Base-by-base conservation (phyloP, 495 filamentous ascomycete species). In the Penicillium ochrochloron region DNA sequence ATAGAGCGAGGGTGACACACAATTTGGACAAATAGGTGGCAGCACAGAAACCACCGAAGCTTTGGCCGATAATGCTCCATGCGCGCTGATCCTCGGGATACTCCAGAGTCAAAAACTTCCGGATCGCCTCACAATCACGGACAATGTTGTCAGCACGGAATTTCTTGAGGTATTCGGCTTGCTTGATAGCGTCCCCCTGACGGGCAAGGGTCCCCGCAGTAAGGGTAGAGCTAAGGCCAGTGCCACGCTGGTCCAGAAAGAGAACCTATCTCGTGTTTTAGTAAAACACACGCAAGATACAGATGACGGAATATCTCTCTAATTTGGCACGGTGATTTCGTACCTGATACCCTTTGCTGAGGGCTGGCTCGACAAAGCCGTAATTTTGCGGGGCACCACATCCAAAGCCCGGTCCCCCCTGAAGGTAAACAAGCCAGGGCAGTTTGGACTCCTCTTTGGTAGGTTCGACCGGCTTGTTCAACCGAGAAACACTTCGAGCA, bases 141-240 rank as follows among this genome's bases (percentile, higher is more conserved):
- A 98, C 93, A 53, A 92, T 94, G 65, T 82, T 94, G 76, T 97
- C 94, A 15, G 94, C 94, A 29, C 95, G 87, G 77, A 97, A 97
- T 41, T 87, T 79, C 78, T 92, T 94, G 51, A 97, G 80, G 66
- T 96, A 96, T 57, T 88, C 83, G 33, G 90, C 92, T 75, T 97
- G 93, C 35, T 80, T 77, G 52, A 80, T 72, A 9, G 86, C 82
- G 66, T 85, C 82, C 5, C 91, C 91, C 64, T 89, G 80, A 12
- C 82, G 76, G 35, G 85, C 84, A 3, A 97, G 80, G 0, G 88
- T 90, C 23, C 81, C 81, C 10, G 90, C 87, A 11, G 91, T 88
- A 51, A 98, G 80, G 0, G 93, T 89, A 2, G 84, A 89, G 74
- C 91, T 94, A 41, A 96, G 76, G 3, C 94, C 94, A 25, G 92